Evolutionary conservation across 2,329 filamentous ascomycete genomes (phyloP), one percentile per base, ranked within the genome.

Genomic region (Botryotinia calthae): DNA sequence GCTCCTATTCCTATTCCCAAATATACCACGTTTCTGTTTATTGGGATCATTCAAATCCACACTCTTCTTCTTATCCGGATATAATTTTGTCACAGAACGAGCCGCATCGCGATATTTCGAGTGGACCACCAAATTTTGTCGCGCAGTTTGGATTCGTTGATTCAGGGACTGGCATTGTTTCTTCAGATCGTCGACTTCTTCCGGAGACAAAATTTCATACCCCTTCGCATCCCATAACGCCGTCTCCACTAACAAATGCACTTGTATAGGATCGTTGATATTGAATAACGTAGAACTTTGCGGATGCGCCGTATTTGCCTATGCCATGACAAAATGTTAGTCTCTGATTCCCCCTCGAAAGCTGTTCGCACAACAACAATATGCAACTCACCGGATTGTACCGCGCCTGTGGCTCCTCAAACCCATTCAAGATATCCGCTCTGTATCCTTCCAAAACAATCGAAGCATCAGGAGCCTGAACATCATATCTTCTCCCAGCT

Each of bases 51-150:
- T 72, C 6, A 85, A 85, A 54, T 86, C 77, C 48, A 86, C 78
- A 73, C 85, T 86, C 75, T 81, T 84, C 69, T 86, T 85, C 77
- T 85, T 87, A 66, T 84, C 84, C n/a, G 87, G 86, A 80, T 97
- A 94, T 44, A 99, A 85, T 78, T 92, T 91, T 73, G 91, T 91
- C 82, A 99, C 90, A 58, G 94, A 97, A 76, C 91, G 88, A 18
- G 96, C 94, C 1, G 96, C 96, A 86, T 98, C 95, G 78, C 94
- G 92, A 78, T 98, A 94, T 84, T 98, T 99, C 71, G 90, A 92
- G 82, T 99, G 96, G 63, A 98, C 90, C 46, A 91, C 90, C 54
- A 99, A 86, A 82, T 95, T 97, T 74, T 93, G 89, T 76, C 91
- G 90, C 31, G 93, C 90, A 54, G 93, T 91, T 75, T 95, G 93